phyloP scores from a whole-genome alignment of 176 grass and related monocot genomes.

The Raddia distichophylla region DNA sequence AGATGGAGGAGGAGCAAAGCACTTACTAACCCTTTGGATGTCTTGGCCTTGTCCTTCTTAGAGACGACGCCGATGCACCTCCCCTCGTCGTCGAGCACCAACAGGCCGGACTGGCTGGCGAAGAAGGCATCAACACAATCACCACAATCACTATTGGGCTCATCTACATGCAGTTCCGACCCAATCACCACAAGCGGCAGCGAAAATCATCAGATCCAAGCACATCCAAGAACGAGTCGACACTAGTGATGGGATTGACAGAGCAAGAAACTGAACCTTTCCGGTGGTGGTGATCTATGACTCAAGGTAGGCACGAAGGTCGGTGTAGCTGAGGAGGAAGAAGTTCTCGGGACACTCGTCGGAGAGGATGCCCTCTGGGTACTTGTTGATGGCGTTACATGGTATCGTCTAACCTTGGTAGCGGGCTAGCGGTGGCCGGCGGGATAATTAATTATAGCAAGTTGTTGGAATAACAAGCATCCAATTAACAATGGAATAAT shows the following conservation, averaged over 20 bases:
- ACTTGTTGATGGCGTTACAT: slow-evolving; percentile 49
- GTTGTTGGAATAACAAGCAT: too few species aligned
- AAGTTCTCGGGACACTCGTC: slow-evolving; percentile 73
- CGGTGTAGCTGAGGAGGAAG: slow-evolving; percentile 67
- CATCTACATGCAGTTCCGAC: slow-evolving; percentile 46
- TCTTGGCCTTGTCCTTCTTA: slow-evolving; percentile 65
- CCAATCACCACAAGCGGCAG: not conserved
- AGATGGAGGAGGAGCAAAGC: not conserved
- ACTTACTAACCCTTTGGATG: slow-evolving; percentile 54
- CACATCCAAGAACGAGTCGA: not conserved
- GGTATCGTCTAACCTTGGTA: too few species aligned
- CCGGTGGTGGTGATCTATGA: slow-evolving; percentile 57
- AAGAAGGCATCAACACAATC: slow-evolving; percentile 50
- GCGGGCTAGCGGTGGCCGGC: too few species aligned
- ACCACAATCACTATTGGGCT: slow-evolving; percentile 41
- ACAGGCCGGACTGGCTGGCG: slow-evolving; percentile 55
- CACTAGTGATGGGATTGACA: not conserved
- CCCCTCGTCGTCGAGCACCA: slow-evolving; percentile 54
- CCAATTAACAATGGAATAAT: too few species aligned
- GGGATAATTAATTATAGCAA: too few species aligned
- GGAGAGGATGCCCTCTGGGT: slow-evolving; percentile 76
- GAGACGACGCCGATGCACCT: slow-evolving; percentile 76
- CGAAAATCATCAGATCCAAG: not conserved
- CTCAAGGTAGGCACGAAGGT: slow-evolving; percentile 75
- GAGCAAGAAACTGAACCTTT: slow-evolving; percentile 23